phyloP scores from a whole-genome alignment of 2,329 filamentous ascomycete genomes.

The Aspergillus japonicus region DNA sequence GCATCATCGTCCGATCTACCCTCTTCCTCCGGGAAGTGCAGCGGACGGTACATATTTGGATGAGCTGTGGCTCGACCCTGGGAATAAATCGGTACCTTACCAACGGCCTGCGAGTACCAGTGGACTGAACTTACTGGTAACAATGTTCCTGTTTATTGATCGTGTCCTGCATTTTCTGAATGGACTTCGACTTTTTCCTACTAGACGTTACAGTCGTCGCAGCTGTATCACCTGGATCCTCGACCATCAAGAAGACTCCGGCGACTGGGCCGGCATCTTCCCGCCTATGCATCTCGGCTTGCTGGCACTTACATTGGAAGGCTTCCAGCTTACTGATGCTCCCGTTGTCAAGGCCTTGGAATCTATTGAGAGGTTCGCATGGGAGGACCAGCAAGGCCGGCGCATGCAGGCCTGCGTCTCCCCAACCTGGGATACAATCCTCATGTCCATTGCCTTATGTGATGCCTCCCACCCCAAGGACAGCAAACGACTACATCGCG shows the following conservation, averaged over 20 bases:
- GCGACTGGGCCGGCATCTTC: conserved; percentile 33
- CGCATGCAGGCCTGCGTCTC: conserved; percentile 29
- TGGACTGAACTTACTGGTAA: neutral
- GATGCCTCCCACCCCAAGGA: conserved; percentile 13
- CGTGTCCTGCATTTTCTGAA: conserved; percentile 13
- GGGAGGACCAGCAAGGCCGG: conserved; percentile 25
- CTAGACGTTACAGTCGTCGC: conserved; percentile 15
- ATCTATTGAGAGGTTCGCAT: conserved; percentile 27
- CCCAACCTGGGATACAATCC: conserved; percentile 38
- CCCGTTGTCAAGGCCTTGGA: conserved; percentile 22
- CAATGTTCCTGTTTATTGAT: conserved; percentile 18
- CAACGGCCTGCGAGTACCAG: neutral
- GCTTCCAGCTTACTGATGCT: conserved; percentile 15
- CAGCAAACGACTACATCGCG: neutral
- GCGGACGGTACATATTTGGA: conserved; percentile 28
- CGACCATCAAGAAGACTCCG: conserved; percentile 31
- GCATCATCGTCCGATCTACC: conserved; percentile 31
- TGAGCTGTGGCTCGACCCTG: conserved; percentile 31
- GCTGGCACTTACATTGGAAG: conserved; percentile 30
- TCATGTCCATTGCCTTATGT: conserved; percentile 32
- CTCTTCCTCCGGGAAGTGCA: conserved; percentile 26
- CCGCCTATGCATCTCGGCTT: conserved; percentile 30
- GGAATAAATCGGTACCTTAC: conserved; percentile 23
- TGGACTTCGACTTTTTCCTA: conserved; percentile 14
- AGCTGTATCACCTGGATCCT: conserved; percentile 32